Conservation (phyloP, 1,284 basidiomycete species). For the Sphaerobolus stellatus region DNA sequence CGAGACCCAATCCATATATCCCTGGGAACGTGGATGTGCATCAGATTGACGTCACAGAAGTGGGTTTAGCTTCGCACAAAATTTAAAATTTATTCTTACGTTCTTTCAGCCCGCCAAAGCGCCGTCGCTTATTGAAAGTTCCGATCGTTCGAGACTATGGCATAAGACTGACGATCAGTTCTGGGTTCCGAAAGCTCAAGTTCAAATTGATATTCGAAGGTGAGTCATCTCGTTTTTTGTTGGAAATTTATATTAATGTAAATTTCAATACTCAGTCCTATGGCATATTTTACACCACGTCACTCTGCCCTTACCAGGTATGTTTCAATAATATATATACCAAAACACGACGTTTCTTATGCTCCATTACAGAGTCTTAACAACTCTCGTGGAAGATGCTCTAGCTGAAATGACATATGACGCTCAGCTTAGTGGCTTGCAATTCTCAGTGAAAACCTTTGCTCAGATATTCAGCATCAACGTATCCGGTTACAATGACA, state of each 20-base stretch:
- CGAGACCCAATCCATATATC: conserved; percentile 86
- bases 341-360: conserved; percentile 5
- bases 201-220: conserved; percentile 42
- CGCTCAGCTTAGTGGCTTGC: conserved; percentile 88
- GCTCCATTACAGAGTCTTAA: conserved; percentile 62
- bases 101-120: conserved; percentile 61
- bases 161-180: conserved; percentile 96
- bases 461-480: conserved; percentile 70
- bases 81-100: neutral
- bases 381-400: conserved; percentile 85
- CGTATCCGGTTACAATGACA: conserved; percentile 92
- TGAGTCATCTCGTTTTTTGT: conserved; percentile 8
- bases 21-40: conserved; percentile 85
- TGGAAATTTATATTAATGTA: conserved; percentile 7
- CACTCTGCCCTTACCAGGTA: conserved; percentile 65
- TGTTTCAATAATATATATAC: conserved; percentile 17
- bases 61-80: too few relatives aligned
- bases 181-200: conserved; percentile 82
- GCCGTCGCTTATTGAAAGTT: conserved; percentile 76
- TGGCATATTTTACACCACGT: conserved; percentile 55
- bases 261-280: conserved; percentile 40
- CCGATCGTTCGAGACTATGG: conserved; percentile 76
- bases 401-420: conserved; percentile 92
- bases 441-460: conserved; percentile 71
- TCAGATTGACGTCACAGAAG: conserved; percentile 64